These are phyloP conservation scores for Dendryphion nanum DNA, from an alignment of 2,329 filamentous ascomycete genomes.

Conservation along the genomic window DNA sequence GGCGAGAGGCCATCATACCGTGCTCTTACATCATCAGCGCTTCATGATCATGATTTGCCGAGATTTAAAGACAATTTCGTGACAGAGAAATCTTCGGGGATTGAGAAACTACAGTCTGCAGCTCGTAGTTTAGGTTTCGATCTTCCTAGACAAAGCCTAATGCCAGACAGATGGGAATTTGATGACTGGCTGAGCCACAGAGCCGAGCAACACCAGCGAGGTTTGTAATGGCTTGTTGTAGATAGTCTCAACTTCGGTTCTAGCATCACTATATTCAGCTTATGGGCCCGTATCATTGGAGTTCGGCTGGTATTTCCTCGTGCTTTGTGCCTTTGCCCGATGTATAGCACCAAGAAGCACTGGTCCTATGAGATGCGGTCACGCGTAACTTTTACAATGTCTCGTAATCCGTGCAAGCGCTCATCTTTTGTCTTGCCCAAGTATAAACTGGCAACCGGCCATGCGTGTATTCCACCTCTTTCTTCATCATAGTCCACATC, in stretches of 20 bases:
- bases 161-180: constrained; percentile 1
- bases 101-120: neutral
- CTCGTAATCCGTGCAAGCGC: constrained; percentile 47
- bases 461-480: constrained; percentile 71
- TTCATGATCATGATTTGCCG: too few relatives aligned
- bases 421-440: constrained; percentile 49
- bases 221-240: neutral
- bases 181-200: neutral
- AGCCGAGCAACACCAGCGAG: neutral
- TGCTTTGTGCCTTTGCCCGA: neutral
- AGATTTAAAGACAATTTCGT: too few relatives aligned
- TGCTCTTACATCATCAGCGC: too few relatives aligned
- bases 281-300: neutral
- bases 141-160: neutral
- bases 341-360: too few relatives aligned
- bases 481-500: constrained; percentile 61
- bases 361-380: constrained; percentile 8
- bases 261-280: neutral
- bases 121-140: constrained; percentile 5
- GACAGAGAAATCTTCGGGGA: too few relatives aligned
- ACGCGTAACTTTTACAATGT: constrained; percentile 41
- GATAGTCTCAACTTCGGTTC: neutral
- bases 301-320: neutral
- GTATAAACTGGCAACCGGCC: constrained; percentile 70
- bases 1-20: too few relatives aligned